Conservation (phyloP, 768 basidiomycete species). For the Podaxis mareebaensis region DNA sequence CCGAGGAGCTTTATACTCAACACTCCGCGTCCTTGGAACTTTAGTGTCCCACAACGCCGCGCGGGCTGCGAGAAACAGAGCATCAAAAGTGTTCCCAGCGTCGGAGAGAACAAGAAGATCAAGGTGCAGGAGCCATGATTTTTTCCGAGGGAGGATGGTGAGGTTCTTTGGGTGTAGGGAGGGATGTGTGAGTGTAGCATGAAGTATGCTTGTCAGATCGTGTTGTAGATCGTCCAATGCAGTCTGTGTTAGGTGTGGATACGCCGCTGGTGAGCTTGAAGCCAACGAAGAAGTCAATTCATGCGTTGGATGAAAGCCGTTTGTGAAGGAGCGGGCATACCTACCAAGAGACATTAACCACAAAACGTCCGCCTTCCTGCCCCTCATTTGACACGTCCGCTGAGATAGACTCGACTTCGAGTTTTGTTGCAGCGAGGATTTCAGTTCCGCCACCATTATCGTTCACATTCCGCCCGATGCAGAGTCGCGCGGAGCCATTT, state of each 20-base stretch:
- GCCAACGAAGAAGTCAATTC: slow-evolving; percentile 9
- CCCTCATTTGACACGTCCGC: slow-evolving; percentile 56
- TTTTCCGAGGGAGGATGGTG: slow-evolving; percentile 55
- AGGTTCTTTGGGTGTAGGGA: slow-evolving; percentile 71
- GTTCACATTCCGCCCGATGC: slow-evolving; percentile 59
- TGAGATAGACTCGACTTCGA: slow-evolving; percentile 71
- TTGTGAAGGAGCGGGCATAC: slow-evolving; percentile 28
- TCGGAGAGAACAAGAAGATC: slow-evolving; percentile 77
- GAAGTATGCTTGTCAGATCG: slow-evolving; percentile 65
- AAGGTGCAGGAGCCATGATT: slow-evolving; percentile 74
- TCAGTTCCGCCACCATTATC: slow-evolving; percentile 61
- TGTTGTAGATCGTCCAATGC: slow-evolving; percentile 77
- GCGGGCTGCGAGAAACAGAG: slow-evolving; percentile 75
- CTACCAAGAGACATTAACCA: slow-evolving; percentile 77
- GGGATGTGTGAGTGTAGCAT: slow-evolving; percentile 64
- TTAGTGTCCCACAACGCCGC: slow-evolving; percentile 82
- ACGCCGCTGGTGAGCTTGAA: slow-evolving; percentile 75
- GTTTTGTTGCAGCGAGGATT: slow-evolving; percentile 71
- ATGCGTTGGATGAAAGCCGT: background rate
- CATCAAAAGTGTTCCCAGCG: slow-evolving; percentile 75
- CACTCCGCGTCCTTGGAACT: slow-evolving; percentile 69
- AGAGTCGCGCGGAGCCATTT: slow-evolving; percentile 80
- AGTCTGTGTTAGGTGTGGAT: slow-evolving; percentile 62
- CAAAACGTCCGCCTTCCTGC: slow-evolving; percentile 38
- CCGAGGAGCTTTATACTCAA: slow-evolving; percentile 63